Conservation (phyloP, 768 basidiomycete species). For the Gloeostereum incarnatum region DNA sequence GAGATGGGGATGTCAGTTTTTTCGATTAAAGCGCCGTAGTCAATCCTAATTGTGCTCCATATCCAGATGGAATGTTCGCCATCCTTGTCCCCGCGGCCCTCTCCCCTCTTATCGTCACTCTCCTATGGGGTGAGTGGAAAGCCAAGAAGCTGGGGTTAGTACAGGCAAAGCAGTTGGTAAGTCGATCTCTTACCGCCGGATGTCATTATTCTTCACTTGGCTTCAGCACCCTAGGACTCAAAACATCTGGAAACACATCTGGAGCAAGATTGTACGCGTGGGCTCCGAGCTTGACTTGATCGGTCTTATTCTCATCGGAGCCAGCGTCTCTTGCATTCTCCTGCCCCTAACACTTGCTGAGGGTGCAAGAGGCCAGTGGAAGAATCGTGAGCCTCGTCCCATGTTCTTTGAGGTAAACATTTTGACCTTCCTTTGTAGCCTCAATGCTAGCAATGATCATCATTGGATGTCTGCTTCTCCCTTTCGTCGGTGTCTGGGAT, state of each 20-base stretch:
- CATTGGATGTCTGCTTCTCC: conserved; percentile 33
- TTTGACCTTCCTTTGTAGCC: conserved; percentile 18
- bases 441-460: conserved; percentile 44
- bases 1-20: conserved; percentile 60
- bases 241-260: conserved; percentile 12
- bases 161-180: not conserved
- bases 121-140: conserved; percentile 45
- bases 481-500: conserved; percentile 36
- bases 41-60: conserved; percentile 1
- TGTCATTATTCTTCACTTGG: too few relatives aligned
- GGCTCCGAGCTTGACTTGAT: conserved; percentile 33
- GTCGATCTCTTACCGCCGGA: too few relatives aligned
- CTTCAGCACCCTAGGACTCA: conserved; percentile 1
- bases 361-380: conserved; percentile 29
- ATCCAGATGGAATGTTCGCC: conserved; percentile 45
- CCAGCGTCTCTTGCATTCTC: conserved; percentile 40
- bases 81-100: conserved; percentile 44
- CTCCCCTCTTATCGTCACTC: conserved; percentile 41
- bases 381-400: conserved; percentile 27
- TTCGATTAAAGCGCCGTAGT: not conserved
- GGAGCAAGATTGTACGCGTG: too few relatives aligned
- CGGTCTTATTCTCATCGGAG: conserved; percentile 41
- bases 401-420: not conserved
- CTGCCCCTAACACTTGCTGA: conserved; percentile 44
- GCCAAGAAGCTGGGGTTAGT: conserved; percentile 28